phyloP scores from a whole-genome alignment of 768 basidiomycete genomes.

The Tylopilus felleus region DNA sequence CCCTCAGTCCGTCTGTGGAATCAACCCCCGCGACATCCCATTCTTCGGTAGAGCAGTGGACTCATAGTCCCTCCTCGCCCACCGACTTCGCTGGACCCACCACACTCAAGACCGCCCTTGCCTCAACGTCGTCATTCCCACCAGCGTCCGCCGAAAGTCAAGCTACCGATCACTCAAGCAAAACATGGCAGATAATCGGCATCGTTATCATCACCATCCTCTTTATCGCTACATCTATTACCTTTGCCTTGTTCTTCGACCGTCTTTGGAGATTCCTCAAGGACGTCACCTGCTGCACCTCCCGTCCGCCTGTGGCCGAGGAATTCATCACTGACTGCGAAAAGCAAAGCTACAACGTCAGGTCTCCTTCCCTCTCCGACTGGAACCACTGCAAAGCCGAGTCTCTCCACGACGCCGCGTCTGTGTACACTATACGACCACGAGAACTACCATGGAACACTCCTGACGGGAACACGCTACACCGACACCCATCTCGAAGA shows the following conservation, averaged over 20 bases:
- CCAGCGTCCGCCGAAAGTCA: slow-evolving; percentile 8
- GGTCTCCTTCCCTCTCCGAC: not conserved
- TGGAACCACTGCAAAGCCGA: not conserved
- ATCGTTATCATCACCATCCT: slow-evolving; percentile 63
- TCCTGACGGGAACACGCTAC: slow-evolving; percentile 13
- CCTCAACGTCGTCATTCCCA: not conserved
- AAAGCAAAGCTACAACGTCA: slow-evolving; percentile 53
- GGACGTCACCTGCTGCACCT: slow-evolving; percentile 44
- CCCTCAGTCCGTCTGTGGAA: not conserved
- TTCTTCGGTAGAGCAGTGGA: not conserved
- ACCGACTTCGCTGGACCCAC: not conserved
- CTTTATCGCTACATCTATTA: slow-evolving; percentile 50
- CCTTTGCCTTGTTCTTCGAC: slow-evolving; percentile 67
- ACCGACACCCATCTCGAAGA: slow-evolving; percentile 20
- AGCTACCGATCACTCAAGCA: slow-evolving; percentile 38
- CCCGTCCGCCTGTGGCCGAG: slow-evolving; percentile 39
- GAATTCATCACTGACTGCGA: slow-evolving; percentile 64
- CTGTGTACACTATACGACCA: not conserved
- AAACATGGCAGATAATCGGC: slow-evolving; percentile 68
- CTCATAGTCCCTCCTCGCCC: not conserved
- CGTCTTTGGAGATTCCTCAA: slow-evolving; percentile 61
- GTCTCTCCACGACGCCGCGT: not conserved
- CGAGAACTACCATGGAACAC: slow-evolving; percentile 29
- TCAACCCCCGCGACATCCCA: not conserved
- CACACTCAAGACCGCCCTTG: not conserved